Evolutionary conservation across 768 basidiomycete species (phyloP), one percentile per base, ranked within the genome.

Genomic region (Calocera viscosa): DNA sequence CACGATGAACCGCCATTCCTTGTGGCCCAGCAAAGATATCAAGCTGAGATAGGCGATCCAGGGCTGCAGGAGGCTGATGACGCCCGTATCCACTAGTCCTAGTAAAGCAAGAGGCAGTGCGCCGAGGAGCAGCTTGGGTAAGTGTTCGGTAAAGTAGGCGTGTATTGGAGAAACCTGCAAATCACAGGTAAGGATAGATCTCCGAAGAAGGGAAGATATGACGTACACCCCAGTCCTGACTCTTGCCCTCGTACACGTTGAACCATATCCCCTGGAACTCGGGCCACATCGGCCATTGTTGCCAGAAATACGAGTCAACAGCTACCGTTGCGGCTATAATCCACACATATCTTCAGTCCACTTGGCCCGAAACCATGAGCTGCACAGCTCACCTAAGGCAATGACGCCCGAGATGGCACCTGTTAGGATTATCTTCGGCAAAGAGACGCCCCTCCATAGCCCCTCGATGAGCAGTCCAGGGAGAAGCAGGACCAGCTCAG

Each of bases 1-100:
- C 8, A 92, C 82, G 67, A 98, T 80, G 76, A 99, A 99, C 7
- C 96, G 83, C 96, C 96, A 99, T 76, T 99, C 96, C 74, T 99
- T 99, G 77, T 99, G 96, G 0, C 84, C 87, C 0, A 97, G 79
- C 33, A 74, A 78, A 73, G 92, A 94, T 74, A 98, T 83, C 1
- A 87, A 70, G 1, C 73, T 75, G 8, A 91, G 72, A 68, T 88
- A 89, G 0, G 72, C 67, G 2, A 86, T 30, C 1, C 83, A 79
- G 0, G 87, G 83, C 11, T 81, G 63, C 2, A 87, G 75, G 39
- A 89, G 77, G 1, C 76, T 73, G 2, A 82, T 81, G 49, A 85
- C 77, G 10, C 83, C 80, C 10, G 69, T 70, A 69, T 89, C 85
- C 17, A 78, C 66, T 41, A 77, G 73, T 0, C 86, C 87, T 17